Conservation (phyloP, 805 yeast species). For the Candida ortonii region DNA sequence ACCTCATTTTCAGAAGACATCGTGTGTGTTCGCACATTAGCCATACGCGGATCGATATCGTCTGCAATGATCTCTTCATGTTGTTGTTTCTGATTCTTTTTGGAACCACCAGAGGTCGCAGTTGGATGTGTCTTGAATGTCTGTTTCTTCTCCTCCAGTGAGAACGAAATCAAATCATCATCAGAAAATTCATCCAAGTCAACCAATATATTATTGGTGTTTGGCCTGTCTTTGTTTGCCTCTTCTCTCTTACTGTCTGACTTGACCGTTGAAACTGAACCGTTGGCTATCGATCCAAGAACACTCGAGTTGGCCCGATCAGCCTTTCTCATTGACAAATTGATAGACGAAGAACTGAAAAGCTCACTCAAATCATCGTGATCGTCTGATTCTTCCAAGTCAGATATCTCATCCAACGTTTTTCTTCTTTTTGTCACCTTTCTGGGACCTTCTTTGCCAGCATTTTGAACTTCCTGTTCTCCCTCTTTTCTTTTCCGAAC, state of each 20-base stretch:
- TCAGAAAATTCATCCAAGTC: conserved; percentile 20
- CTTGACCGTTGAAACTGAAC: conserved; percentile 12
- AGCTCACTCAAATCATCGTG: conserved; percentile 20
- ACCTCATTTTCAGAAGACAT: conserved; percentile 11
- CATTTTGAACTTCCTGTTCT: conserved; percentile 15
- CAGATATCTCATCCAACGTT: conserved; percentile 14
- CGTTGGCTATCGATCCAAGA: conserved; percentile 13
- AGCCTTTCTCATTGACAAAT: conserved; percentile 7
- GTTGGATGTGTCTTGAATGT: background rate
- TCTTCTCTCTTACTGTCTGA: conserved; percentile 8
- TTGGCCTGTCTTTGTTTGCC: background rate
- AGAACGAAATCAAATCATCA: conserved; percentile 10
- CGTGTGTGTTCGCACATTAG: conserved; percentile 5
- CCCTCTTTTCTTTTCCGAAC: conserved; percentile 32
- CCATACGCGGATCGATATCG: conserved; percentile 1
- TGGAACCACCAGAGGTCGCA: background rate
- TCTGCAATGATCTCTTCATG: too few species aligned
- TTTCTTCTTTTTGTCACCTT: conserved; percentile 9
- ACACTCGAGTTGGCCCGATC: conserved; percentile 5
- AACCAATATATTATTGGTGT: conserved; percentile 9
- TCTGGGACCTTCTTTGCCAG: conserved; percentile 9
- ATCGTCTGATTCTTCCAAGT: conserved; percentile 14
- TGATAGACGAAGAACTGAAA: conserved; percentile 13
- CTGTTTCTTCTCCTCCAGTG: background rate
- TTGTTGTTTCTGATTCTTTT: too few species aligned